Base-by-base conservation (phyloP, 768 basidiomycete species). In the Mycena polygramma region DNA sequence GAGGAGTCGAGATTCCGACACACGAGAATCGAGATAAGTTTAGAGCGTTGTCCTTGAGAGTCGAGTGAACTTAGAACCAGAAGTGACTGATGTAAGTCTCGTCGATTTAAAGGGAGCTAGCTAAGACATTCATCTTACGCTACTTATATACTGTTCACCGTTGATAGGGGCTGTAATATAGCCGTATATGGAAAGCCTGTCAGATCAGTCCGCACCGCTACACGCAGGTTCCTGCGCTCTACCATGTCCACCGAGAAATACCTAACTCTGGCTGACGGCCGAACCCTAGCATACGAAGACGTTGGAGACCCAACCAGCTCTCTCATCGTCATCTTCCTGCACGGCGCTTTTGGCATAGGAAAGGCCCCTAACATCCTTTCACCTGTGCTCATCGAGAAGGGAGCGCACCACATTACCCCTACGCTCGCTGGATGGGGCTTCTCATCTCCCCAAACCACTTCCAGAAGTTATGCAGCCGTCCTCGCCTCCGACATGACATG, bases 301-400 rank as follows among this genome's bases (percentile, higher is more conserved):
- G 80, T 77, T 11, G 90, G 90, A 7, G 84, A 88, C 69, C 77
- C 83, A 1, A 82, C 84, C 35, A 89, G 88, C 77, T 77, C 79
- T 2, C 80, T 80, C 17, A 76, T 91, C 26, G 77, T 90, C 52
- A 80, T 91, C 58, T 88, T 84, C 77, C 83, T 90, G 65, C 89
- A 90, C 72, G 88, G 88, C n/a, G 80, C 80, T 7, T 89, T 90
- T 75, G 77, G 82, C 45, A 73, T 89, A n/a, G 89, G 88, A 7
- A 79, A 82, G 37, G 83, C 84, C 7, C 77, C 80, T 8, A n/a
- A 4, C 39, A 71, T 68, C 1, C 73, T 80, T 10, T 80, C 84
- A 4, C 80, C 76, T 17, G 72, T 77, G 36, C 73, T 88, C 65
- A 41, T 80, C 13, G 79, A 84, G 19, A 85, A 81, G 70, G 74